A percentile compares a stretch with the other conserved stretches of the same genome.
Evolutionary conservation across 1,139 yeast genomes (phyloP).

Genomic region (Nakaseomyces kungkrabaensis): DNA sequence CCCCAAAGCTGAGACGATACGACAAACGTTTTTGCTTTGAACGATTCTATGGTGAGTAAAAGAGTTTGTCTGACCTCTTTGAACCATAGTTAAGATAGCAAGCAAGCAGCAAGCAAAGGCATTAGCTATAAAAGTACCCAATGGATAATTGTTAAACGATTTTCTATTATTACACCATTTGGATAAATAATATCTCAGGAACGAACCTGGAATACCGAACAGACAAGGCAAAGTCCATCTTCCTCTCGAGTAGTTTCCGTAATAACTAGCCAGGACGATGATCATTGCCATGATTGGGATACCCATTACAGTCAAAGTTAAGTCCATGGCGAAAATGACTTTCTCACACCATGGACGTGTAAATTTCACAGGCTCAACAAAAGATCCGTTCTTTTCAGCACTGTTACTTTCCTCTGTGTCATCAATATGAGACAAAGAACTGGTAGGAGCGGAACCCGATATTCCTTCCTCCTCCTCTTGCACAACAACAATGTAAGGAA

Average conservation of each 20-base stretch:
- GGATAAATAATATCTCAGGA: constrained; percentile 46
- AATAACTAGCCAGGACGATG: constrained; percentile 23
- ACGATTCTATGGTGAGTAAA: constrained; percentile 27
- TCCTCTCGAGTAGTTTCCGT: constrained; percentile 21
- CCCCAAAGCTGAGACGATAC: constrained; percentile 46
- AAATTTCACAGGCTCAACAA: constrained; percentile 2
- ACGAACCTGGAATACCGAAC: constrained; percentile 26
- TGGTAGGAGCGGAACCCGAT: background rate
- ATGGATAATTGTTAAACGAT: constrained; percentile 38
- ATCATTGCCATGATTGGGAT: constrained; percentile 21
- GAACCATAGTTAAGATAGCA: constrained; percentile 45
- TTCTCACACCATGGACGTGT: constrained; percentile 5
- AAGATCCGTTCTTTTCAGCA: constrained; percentile 1
- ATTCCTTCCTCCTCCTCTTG: background rate
- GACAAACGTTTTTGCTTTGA: constrained; percentile 34
- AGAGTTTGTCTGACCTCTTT: constrained; percentile 34
- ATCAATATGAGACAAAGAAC: background rate
- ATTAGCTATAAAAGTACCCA: constrained; percentile 72
- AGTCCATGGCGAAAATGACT: constrained; percentile 7
- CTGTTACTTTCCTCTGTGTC: background rate
- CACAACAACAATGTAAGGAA: constrained; percentile 1
- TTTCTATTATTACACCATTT: constrained; percentile 36
- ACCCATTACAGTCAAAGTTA: constrained; percentile 8
- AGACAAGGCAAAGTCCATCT: constrained; percentile 26
- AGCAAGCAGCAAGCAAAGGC: constrained; percentile 46